Evolutionary conservation across 1,284 basidiomycete genomes (phyloP).

Genomic region (Gymnopus androsaceus): DNA sequence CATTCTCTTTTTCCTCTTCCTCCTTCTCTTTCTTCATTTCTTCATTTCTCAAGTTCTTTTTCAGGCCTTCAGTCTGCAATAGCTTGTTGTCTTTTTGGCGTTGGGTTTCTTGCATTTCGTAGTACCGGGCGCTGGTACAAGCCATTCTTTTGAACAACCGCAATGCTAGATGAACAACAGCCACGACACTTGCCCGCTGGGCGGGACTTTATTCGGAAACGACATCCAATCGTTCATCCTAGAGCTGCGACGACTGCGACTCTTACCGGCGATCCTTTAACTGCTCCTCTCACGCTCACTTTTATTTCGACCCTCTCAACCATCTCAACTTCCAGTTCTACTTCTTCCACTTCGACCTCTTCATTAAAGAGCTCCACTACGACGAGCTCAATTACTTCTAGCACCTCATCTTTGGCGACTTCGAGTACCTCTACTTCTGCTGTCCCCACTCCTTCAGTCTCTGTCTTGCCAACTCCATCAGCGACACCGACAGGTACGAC

Average conservation of each 20-base stretch:
- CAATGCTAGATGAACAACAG: slow-evolving; percentile 4
- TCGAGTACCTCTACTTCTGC: background rate
- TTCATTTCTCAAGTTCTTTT: background rate
- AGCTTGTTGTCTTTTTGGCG: background rate
- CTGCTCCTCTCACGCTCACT: slow-evolving; percentile 2
- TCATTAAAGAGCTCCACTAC: background rate
- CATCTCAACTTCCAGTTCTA: background rate
- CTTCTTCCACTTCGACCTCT: background rate
- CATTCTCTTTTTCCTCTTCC: background rate
- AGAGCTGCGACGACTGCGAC: background rate
- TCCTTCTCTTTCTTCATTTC: background rate
- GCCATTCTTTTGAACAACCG: slow-evolving; percentile 7
- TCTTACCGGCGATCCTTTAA: background rate
- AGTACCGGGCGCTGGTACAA: background rate
- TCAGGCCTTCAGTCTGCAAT: background rate
- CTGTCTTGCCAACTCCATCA: background rate
- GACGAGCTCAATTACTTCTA: background rate
- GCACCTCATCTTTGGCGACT: background rate
- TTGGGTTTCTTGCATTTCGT: background rate
- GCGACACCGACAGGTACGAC: background rate
- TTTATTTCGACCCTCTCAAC: background rate
- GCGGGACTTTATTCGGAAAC: slow-evolving; percentile 7
- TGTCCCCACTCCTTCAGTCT: background rate
- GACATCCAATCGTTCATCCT: background rate
- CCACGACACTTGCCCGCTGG: slow-evolving; percentile 10